Conservation (phyloP, 1,284 basidiomycete genomes). For the Ceratobasidium sp. region DNA sequence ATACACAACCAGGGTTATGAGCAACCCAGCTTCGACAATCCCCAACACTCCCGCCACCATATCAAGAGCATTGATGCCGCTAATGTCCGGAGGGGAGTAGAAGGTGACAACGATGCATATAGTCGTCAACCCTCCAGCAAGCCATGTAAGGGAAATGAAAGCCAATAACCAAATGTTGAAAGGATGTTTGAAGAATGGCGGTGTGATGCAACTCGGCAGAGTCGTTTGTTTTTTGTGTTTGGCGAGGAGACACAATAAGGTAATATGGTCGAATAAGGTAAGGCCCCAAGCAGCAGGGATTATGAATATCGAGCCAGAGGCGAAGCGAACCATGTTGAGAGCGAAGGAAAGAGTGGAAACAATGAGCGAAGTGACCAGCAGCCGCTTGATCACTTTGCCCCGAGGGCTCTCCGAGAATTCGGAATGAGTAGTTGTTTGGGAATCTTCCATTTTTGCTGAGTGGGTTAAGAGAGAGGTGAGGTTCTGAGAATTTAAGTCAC, state of each 20-base stretch:
- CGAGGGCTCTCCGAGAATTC: neutral
- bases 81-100: no score
- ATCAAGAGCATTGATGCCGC: no score
- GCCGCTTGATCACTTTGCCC: neutral
- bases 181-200: neutral
- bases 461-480: neutral
- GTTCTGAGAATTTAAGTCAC: neutral
- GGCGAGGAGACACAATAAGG: neutral
- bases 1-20: no score
- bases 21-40: no score
- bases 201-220: neutral
- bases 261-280: slow-evolving; percentile 9
- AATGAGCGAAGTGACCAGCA: neutral
- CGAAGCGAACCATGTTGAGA: neutral
- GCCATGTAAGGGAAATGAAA: neutral
- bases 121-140: neutral
- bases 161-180: neutral
- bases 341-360: slow-evolving; percentile 6
- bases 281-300: slow-evolving; percentile 19
- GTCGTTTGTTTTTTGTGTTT: neutral
- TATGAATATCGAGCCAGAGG: neutral
- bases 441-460: neutral
- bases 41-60: no score
- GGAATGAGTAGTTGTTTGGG: neutral
- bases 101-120: slow-evolving; percentile 1